A percentile compares a stretch with the other conserved stretches of the same genome.
Evolutionary conservation across 192 early-diverging fungal genomes (phyloP).

Genomic region (Rhizophagus sp.): DNA sequence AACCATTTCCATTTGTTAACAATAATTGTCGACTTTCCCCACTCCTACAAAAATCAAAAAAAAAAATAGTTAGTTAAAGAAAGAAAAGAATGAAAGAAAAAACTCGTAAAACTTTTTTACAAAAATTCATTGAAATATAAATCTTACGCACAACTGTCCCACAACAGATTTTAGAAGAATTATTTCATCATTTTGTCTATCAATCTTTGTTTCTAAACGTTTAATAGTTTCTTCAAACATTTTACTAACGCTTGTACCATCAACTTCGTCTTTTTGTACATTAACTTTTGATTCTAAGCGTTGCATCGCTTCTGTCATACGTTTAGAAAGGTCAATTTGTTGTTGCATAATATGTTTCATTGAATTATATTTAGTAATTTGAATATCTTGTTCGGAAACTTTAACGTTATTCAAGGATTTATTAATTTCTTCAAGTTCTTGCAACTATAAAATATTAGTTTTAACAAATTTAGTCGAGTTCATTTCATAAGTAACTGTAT

Average conservation of each 20-base stretch:
- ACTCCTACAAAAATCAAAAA: background rate
- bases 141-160: conserved; percentile 21
- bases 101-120: background rate
- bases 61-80: background rate
- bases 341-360: background rate
- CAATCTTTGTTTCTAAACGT: conserved; percentile 2
- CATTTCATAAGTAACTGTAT: background rate
- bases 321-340: conserved; percentile 7
- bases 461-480: too few species aligned
- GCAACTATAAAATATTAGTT: background rate
- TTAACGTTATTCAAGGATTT: background rate
- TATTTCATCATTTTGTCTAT: background rate
- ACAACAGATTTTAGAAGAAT: background rate
- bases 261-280: conserved; percentile 2
- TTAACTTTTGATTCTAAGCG: conserved; percentile 23
- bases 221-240: conserved; percentile 6
- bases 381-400: background rate
- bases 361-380: background rate
- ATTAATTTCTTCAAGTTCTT: background rate
- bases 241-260: background rate
- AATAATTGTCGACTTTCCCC: background rate
- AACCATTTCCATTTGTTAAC: background rate
- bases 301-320: conserved; percentile 10
- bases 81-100: background rate
- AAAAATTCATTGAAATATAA: too few species aligned